phyloP scores from a whole-genome alignment of 2,329 filamentous ascomycete genomes.

The Atkinsonella texensis region DNA sequence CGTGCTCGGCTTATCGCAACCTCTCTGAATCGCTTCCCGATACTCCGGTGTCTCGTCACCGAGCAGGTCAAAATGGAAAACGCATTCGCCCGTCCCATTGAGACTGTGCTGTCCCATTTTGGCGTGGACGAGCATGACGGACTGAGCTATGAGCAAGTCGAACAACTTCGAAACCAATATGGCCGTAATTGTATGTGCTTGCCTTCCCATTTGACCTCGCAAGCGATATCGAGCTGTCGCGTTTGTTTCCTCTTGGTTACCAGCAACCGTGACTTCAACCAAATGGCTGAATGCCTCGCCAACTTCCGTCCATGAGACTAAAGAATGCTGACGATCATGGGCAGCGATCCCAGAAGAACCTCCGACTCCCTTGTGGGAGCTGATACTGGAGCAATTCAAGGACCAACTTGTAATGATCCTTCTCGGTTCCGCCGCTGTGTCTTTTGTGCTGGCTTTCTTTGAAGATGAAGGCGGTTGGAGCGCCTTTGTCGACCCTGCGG shows the following conservation, averaged over 20 bases:
- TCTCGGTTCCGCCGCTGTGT: slow-evolving; percentile 82
- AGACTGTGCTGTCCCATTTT: slow-evolving; percentile 48
- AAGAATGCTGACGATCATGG: slow-evolving; percentile 2
- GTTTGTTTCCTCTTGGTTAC: not conserved
- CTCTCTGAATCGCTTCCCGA: not conserved
- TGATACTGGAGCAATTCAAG: slow-evolving; percentile 97
- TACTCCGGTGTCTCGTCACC: slow-evolving; percentile 6
- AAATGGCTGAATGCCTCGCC: not conserved
- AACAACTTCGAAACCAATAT: slow-evolving; percentile 42
- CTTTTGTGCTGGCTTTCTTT: slow-evolving; percentile 84
- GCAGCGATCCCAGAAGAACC: slow-evolving; percentile 69
- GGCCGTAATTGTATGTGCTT: slow-evolving; percentile 50
- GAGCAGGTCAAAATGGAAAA: slow-evolving; percentile 39
- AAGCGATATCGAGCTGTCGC: slow-evolving; percentile 4
- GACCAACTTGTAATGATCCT: slow-evolving; percentile 96
- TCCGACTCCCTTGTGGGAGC: slow-evolving; percentile 88
- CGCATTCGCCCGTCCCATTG: slow-evolving; percentile 46
- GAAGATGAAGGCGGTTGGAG: slow-evolving; percentile 92
- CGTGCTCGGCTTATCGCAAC: slow-evolving; percentile 4
- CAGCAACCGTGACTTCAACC: not conserved
- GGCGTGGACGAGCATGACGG: slow-evolving; percentile 42
- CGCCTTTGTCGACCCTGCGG: slow-evolving; percentile 89
- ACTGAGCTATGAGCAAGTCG: slow-evolving; percentile 47
- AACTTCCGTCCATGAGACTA: slow-evolving; percentile 3
- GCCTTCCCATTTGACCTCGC: not conserved